phyloP scores from a whole-genome alignment of 768 basidiomycete species.

The Guyanaporus albipodus region DNA sequence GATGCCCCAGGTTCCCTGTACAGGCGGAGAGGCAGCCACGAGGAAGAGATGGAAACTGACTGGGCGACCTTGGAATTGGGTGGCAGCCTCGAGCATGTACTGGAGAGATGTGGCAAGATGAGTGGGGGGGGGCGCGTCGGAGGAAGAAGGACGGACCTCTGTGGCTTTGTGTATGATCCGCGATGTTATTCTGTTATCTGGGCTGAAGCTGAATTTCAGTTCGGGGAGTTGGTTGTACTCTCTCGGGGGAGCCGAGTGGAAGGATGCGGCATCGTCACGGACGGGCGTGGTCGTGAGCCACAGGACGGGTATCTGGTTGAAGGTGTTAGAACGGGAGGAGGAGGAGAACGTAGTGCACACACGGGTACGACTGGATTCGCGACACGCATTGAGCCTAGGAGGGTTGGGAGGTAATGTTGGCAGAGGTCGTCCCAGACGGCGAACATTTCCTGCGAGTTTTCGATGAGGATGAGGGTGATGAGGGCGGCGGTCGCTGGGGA shows the following conservation, averaged over 20 bases:
- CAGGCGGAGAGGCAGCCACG: constrained; percentile 48
- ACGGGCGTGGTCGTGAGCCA: constrained; percentile 45
- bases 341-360: constrained; percentile 18
- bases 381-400: constrained; percentile 40
- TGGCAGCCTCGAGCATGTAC: constrained; percentile 31
- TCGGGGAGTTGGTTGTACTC: constrained; percentile 41
- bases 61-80: constrained; percentile 29
- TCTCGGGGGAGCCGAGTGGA: constrained; percentile 30
- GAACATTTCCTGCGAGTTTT: constrained; percentile 49
- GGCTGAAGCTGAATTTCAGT: constrained; percentile 40
- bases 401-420: constrained; percentile 41
- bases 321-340: background rate
- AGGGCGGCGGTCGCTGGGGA: constrained; percentile 17
- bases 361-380: constrained; percentile 41
- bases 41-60: constrained; percentile 50
- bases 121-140: background rate
- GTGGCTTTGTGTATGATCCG: constrained; percentile 41
- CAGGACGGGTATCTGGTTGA: constrained; percentile 34
- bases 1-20: constrained; percentile 27
- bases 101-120: background rate
- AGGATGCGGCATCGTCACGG: constrained; percentile 24
- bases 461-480: constrained; percentile 47
- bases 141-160: constrained; percentile 35
- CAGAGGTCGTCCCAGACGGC: constrained; percentile 47
- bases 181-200: constrained; percentile 43